Conservation (phyloP, 148 eudicot species). For the Rhododendron simsii region DNA sequence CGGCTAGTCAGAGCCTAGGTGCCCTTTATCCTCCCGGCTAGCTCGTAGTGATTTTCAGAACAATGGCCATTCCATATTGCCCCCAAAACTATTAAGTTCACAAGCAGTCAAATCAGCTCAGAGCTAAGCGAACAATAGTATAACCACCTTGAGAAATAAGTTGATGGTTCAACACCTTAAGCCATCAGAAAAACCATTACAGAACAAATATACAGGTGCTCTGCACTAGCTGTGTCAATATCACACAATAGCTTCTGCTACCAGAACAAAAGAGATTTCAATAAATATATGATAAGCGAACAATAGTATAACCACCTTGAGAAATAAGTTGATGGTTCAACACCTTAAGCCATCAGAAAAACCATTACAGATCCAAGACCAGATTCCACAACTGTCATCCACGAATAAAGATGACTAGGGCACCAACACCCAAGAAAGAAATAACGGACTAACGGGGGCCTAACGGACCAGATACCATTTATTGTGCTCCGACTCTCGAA, state of each 20-base stretch:
- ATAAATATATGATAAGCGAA: not conserved
- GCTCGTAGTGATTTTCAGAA: too few relatives aligned
- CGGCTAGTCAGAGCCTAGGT: too few relatives aligned
- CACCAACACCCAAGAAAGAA: not conserved
- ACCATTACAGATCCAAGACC: not conserved
- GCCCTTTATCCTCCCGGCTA: too few relatives aligned
- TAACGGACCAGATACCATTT: not conserved
- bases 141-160: not conserved
- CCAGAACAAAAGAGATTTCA: not conserved
- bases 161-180: slow-evolving; percentile 1
- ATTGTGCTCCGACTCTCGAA: not conserved
- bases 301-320: not conserved
- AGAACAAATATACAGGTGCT: not conserved
- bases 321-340: not conserved
- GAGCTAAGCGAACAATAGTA: not conserved
- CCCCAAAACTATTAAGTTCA: not conserved
- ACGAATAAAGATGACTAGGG: not conserved
- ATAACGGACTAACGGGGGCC: not conserved
- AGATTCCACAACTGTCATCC: not conserved
- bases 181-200: not conserved
- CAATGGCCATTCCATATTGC: not conserved
- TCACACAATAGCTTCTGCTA: not conserved
- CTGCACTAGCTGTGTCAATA: not conserved
- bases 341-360: not conserved
- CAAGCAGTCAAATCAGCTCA: too few relatives aligned